A percentile compares a stretch with the other conserved stretches of the same genome.
Evolutionary conservation across 1,139 yeast species (phyloP).

Genomic region (Suzukiozyma palmioleophila): DNA sequence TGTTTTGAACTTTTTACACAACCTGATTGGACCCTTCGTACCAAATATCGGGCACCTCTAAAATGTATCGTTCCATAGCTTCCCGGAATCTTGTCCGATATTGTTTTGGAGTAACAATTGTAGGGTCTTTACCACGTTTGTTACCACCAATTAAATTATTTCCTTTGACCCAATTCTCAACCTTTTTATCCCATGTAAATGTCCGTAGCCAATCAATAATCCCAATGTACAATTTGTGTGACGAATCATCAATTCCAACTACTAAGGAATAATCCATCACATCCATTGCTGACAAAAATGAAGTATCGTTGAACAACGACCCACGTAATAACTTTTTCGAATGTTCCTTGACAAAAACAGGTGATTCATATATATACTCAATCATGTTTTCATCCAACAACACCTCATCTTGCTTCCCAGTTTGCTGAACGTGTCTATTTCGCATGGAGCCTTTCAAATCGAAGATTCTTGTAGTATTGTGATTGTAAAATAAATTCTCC

Average conservation of each 20-base stretch:
- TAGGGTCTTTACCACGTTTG: constrained; percentile 89
- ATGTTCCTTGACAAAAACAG: constrained; percentile 89
- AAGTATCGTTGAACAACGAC: constrained; percentile 90
- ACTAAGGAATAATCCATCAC: constrained; percentile 98
- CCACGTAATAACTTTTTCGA: constrained; percentile 83
- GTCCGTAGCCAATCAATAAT: constrained; percentile 94
- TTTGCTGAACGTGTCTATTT: constrained; percentile 92
- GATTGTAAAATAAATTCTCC: constrained; percentile 91
- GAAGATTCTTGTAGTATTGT: constrained; percentile 80
- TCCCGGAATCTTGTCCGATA: constrained; percentile 91
- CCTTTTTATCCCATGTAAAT: constrained; percentile 97
- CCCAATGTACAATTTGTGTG: constrained; percentile 75
- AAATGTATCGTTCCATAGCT: constrained; percentile 94
- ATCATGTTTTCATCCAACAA: constrained; percentile 96
- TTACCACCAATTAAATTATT: constrained; percentile 71
- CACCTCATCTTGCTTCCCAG: constrained; percentile 94
- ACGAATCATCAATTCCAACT: constrained; percentile 73
- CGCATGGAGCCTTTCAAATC: constrained; percentile 98
- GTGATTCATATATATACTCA: constrained; percentile 93
- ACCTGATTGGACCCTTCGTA: constrained; percentile 37
- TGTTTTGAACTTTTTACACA: too few species aligned
- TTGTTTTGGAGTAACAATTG: constrained; percentile 94
- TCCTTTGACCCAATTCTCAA: constrained; percentile 98
- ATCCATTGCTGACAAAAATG: constrained; percentile 93
- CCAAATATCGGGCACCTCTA: constrained; percentile 93